Conservation (phyloP, 345 rosid species). For the Eucalyptus paniculata region DNA sequence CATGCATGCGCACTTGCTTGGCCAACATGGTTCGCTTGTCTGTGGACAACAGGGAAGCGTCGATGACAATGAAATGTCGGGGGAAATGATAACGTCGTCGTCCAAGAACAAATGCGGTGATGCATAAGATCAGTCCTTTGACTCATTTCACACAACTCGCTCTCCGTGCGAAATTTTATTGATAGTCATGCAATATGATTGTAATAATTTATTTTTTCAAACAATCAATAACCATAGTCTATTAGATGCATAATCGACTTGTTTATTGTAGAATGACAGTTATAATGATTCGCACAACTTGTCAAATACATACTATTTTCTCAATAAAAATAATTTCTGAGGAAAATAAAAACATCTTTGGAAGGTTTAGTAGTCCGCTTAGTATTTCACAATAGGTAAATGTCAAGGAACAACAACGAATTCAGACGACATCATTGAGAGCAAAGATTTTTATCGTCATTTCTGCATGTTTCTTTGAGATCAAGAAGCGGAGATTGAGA, state of each 20-base stretch:
- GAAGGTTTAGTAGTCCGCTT: not conserved
- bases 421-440: not conserved
- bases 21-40: not conserved
- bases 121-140: not conserved
- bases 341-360: not conserved
- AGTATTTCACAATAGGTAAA: not conserved
- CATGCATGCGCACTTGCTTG: not conserved
- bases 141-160: not conserved
- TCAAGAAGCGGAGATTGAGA: not conserved
- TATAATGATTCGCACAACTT: not conserved
- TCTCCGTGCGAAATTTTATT: not conserved
- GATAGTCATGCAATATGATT: not conserved
- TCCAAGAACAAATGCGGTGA: not conserved
- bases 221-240: not conserved
- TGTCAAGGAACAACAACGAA: not conserved
- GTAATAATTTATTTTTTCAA: not conserved
- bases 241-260: not conserved
- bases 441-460: not conserved
- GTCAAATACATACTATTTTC: not conserved
- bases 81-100: not conserved
- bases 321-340: not conserved
- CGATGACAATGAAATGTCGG: not conserved
- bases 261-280: not conserved
- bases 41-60: not conserved
- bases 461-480: not conserved